Percentiles rank a stretch among this genome's conserved stretches.
These are phyloP conservation scores for Phytophthora multivora DNA, from an alignment of 352 stramenopile genomes.

Conservation along the genomic window DNA sequence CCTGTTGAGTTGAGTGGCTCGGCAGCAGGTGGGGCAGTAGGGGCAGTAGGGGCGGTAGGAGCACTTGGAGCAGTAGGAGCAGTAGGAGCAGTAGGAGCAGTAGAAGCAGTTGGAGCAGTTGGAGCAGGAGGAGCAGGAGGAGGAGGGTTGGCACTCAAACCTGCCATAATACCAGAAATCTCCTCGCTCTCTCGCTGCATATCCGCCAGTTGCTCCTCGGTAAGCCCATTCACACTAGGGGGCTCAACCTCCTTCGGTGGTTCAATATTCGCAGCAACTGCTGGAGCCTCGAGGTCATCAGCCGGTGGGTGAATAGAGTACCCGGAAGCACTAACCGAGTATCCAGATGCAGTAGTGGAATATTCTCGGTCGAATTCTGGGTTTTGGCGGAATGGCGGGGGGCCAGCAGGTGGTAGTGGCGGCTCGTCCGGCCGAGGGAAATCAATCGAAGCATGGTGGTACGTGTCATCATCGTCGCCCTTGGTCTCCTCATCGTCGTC, in stretches of 20 bases:
- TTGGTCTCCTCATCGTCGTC: constrained; percentile 22
- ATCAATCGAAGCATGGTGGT: background rate
- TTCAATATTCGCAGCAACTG: constrained; percentile 24
- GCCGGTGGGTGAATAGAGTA: constrained; percentile 32
- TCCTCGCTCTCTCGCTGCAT: constrained; percentile 29
- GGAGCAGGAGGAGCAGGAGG: background rate
- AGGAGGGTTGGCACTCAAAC: constrained; percentile 17
- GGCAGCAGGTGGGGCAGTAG: background rate
- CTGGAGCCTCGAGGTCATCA: constrained; percentile 34
- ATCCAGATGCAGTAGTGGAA: constrained; percentile 20
- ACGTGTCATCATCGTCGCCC: background rate
- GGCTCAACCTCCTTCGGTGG: constrained; percentile 10
- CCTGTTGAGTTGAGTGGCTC: constrained; percentile 20
- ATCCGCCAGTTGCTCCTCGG: constrained; percentile 18
- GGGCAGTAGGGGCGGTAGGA: background rate
- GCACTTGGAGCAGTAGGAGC: no score
- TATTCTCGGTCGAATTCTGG: constrained; percentile 34
- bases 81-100: no score
- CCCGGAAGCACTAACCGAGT: constrained; percentile 23
- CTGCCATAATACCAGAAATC: constrained; percentile 34
- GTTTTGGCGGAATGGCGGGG: constrained; percentile 38
- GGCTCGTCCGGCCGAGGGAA: constrained; percentile 21
- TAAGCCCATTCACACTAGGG: background rate
- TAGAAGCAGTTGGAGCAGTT: background rate
- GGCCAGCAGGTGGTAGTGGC: constrained; percentile 24